Base-by-base conservation (phyloP, 257 asterid genomes). In the Nicotiana tabacum region DNA sequence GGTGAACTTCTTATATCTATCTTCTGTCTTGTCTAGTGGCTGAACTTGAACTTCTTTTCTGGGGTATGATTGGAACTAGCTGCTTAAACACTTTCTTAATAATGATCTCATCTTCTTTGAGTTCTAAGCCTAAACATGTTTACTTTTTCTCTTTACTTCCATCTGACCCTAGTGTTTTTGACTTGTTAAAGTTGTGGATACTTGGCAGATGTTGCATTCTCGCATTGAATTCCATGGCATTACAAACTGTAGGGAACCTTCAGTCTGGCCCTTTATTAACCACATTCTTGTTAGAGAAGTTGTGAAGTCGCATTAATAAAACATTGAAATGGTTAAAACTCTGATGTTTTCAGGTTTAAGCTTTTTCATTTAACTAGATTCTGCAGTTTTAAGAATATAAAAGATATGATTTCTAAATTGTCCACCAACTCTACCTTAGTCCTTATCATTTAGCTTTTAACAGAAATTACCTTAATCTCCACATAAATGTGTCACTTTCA, bases 201-300 rank as follows among this genome's bases (percentile, higher is more conserved):
- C 80, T 13, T 48, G 27, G 80, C 58, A 74, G 39, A 27, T 74
- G 62, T 74, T 74, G 62, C 80, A 74, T 74, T 48, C 48, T 43
- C 2, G 61, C 27, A 39, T 48, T 74, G 15, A 74, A 48, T 6
- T 74, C 39, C 35, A 74, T 21, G 29, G 62, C 39, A 6, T 74
- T 74, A 74, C 39, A 46, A 48, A 13, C 17, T 48, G 48, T 43
- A 33, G 60, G 32, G 61, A 74, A 27, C 60, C 39, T 48, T 48
- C 39, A 74, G 37, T 27, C 61, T 74, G 79, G 62, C 79, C 78
- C 79, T 72, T 43, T 72, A 72, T 72, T 74, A 46, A 48, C 80
- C 80, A 74, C 62, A 48, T 74, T 74, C 80, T 74, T 46, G 62
- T 13, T 48, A 27, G 37, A 48, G 62, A 70, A 48, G 62, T 46